A percentile compares a stretch with the other conserved stretches of the same genome.
Conservation (phyloP, 768 basidiomycete genomes). For the Hysterangium stoloniferum region DNA sequence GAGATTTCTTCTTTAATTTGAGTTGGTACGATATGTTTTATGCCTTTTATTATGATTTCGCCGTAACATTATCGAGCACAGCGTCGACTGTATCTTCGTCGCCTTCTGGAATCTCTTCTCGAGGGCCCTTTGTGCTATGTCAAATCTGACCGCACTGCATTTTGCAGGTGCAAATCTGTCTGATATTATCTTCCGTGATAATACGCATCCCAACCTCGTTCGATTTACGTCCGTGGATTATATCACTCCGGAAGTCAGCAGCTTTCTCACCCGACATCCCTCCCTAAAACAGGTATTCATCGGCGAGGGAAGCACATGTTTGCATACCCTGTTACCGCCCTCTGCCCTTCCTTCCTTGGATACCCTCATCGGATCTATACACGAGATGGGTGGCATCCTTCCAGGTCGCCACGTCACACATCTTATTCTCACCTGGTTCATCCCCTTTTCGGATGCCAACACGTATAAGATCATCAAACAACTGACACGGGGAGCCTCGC, state of each 20-base stretch:
- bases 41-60: background rate
- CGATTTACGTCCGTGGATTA: background rate
- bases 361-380: conserved; percentile 53
- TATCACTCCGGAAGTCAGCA: background rate
- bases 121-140: background rate
- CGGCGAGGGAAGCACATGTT: conserved; percentile 10
- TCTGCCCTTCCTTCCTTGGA: conserved; percentile 40
- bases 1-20: background rate
- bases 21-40: background rate
- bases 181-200: conserved; percentile 1
- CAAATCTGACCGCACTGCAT: conserved; percentile 3
- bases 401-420: conserved; percentile 48
- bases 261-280: background rate
- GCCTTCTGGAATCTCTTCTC: background rate
- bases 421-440: background rate
- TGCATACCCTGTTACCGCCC: conserved; percentile 34
- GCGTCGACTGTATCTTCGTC: background rate
- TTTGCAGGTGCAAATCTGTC: background rate
- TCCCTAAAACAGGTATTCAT: background rate
- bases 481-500: background rate
- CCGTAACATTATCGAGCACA: background rate
- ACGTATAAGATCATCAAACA: background rate
- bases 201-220: background rate
- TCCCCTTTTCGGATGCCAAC: background rate
- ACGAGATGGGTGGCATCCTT: conserved; percentile 49